A percentile compares a stretch with the other conserved stretches of the same genome.
These are phyloP conservation scores for Cystobasidium onofrii DNA, from an alignment of 768 basidiomycete species.

Conservation along the genomic window DNA sequence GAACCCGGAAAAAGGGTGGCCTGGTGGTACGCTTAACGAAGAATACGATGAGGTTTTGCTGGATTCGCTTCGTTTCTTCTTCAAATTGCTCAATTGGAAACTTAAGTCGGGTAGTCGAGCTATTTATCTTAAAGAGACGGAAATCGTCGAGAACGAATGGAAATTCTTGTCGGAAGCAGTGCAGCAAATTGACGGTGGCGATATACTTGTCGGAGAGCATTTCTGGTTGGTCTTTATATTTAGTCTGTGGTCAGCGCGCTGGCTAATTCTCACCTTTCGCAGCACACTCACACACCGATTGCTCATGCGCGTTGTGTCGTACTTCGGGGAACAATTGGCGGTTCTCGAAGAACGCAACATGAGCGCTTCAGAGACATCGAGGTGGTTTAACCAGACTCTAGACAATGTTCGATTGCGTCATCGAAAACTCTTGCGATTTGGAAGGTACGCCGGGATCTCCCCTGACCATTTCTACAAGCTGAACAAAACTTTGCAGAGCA, in stretches of 20 bases:
- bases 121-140: slow-evolving; percentile 95
- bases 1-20: slow-evolving; percentile 80
- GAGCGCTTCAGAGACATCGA: slow-evolving; percentile 70
- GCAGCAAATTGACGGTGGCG: slow-evolving; percentile 74
- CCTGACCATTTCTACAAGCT: slow-evolving; percentile 47
- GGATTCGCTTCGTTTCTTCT: slow-evolving; percentile 78
- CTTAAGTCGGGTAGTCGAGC: slow-evolving; percentile 83
- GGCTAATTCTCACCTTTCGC: not conserved
- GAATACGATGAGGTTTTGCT: slow-evolving; percentile 85
- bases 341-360: slow-evolving; percentile 50
- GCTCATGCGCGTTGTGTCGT: slow-evolving; percentile 83
- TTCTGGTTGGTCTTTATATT: slow-evolving; percentile 60
- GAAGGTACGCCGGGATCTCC: slow-evolving; percentile 48
- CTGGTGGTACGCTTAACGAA: slow-evolving; percentile 71
- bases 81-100: slow-evolving; percentile 90
- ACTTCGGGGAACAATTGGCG: slow-evolving; percentile 87
- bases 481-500: slow-evolving; percentile 37
- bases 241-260: not conserved
- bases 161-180: slow-evolving; percentile 88
- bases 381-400: slow-evolving; percentile 86
- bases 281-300: slow-evolving; percentile 88
- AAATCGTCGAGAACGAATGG: slow-evolving; percentile 94
- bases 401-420: slow-evolving; percentile 86
- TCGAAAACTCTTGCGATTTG: slow-evolving; percentile 87
- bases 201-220: slow-evolving; percentile 84